A percentile compares a stretch with the other conserved stretches of the same genome.
These are phyloP conservation scores for Phytopythium ostracodes DNA, from an alignment of 352 stramenopile genomes.

Conservation along the genomic window DNA sequence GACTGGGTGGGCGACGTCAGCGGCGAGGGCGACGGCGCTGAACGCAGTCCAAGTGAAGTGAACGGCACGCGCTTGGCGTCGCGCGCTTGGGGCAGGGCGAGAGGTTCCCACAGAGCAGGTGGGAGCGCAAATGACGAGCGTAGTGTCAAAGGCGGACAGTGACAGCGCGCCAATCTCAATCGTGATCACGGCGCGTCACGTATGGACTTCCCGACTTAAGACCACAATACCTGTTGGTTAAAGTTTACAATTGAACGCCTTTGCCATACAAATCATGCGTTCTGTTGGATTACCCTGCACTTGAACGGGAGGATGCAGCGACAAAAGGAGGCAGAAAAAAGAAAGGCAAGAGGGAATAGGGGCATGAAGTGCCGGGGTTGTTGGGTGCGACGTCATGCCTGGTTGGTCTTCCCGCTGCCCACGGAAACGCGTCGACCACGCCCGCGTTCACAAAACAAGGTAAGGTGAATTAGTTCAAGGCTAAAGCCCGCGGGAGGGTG, in stretches of 20 bases:
- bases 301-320: neutral
- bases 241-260: neutral
- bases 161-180: conserved; percentile 12
- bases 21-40: conserved; percentile 13
- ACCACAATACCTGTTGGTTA: too few species aligned
- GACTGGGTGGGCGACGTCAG: conserved; percentile 1
- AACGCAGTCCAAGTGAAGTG: neutral
- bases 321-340: neutral
- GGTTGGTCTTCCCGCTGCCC: neutral
- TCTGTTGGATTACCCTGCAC: neutral
- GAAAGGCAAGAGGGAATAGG: neutral
- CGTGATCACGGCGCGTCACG: conserved; percentile 8
- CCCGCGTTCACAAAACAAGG: neutral
- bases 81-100: conserved; percentile 4
- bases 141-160: conserved; percentile 6
- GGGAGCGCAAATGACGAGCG: conserved; percentile 12
- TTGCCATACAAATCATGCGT: neutral
- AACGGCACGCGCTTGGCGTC: too few species aligned
- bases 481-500: neutral
- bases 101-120: conserved; percentile 8
- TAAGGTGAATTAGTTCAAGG: neutral
- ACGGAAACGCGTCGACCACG: conserved; percentile 4
- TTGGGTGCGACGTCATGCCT: neutral
- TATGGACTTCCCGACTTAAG: neutral
- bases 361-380: neutral